A percentile compares a stretch with the other conserved stretches of the same genome.
Conservation (phyloP, 371 early-diverging fungal species). For the Syncephalastrum racemosum region DNA sequence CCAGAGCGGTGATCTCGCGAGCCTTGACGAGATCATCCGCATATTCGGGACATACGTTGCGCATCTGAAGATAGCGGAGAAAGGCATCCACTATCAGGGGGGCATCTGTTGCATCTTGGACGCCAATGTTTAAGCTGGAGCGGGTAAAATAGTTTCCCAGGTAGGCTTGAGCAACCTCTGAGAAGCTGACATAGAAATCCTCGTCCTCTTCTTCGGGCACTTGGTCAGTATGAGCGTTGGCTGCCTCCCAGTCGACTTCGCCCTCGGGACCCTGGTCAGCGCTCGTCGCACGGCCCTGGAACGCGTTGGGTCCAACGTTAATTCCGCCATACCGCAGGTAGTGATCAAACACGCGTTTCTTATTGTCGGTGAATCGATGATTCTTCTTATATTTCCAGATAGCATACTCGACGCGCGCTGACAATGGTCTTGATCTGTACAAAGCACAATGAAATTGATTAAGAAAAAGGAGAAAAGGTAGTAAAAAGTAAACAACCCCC, state of each 20-base stretch:
- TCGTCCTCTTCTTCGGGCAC: conserved; percentile 48
- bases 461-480: background rate
- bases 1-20: conserved; percentile 39
- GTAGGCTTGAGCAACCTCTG: conserved; percentile 58
- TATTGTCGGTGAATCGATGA: conserved; percentile 45
- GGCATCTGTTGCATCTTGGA: conserved; percentile 45
- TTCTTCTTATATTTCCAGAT: conserved; percentile 58
- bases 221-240: conserved; percentile 41
- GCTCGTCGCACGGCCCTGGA: conserved; percentile 43
- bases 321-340: conserved; percentile 63
- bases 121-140: conserved; percentile 39
- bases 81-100: conserved; percentile 51
- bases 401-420: conserved; percentile 58
- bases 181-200: conserved; percentile 47
- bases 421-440: conserved; percentile 36
- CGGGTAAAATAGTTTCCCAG: conserved; percentile 52
- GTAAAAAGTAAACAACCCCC: background rate
- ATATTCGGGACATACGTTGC: conserved; percentile 59
- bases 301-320: conserved; percentile 53
- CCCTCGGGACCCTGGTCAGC: conserved; percentile 45
- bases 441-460: background rate
- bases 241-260: conserved; percentile 49
- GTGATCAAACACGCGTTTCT: conserved; percentile 41
- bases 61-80: conserved; percentile 53
- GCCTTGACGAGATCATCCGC: conserved; percentile 49